Base-by-base conservation (phyloP, 139 green algal species). In the Ettlia oleoabundans region DNA sequence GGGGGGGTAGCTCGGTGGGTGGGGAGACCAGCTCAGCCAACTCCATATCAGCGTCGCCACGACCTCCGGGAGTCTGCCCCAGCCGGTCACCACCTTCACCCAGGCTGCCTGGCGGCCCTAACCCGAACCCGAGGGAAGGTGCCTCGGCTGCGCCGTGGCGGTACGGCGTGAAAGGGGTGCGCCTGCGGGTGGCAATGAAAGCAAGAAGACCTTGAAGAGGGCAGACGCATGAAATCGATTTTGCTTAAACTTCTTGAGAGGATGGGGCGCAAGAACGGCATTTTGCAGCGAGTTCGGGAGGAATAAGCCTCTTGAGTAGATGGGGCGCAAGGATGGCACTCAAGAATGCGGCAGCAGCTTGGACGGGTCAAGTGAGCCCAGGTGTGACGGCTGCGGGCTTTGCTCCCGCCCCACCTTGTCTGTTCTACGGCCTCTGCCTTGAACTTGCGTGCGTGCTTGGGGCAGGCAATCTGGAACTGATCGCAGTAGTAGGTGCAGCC, bases 381-480 rank as follows among this genome's bases (percentile, higher is more conserved):
- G n/a, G n/a, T n/a, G n/a, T n/a, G n/a, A n/a, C n/a, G n/a, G 47
- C 15, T 15, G 47, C 47, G 13, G 15, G 47, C 47, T 15, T 58
- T 58, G 47, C 10, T 58, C 13, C n/a, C n/a, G 47, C 47, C 53
- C 42, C 75, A 81, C 75, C 75, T 43, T 3, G 51, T 5, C 40
- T 73, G 58, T 35, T 80, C 52, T 19, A 42, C 26, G 1, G 55
- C 38, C 58, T 82, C 76, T 3, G 22, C 62, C 24, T 22, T 9
- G 33, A 92, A 94, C 8, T 78, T 40, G 13, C 30, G 30, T 8
- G 81, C 78, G 79, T 95, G 91, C 22, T 76, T 52, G 30, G 85
- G 79, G 88, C 92, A 96, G 30, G 91, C 88, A 52, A 96, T 74
- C 40, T 87, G 73, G 81, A 86, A 94, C 40, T 74, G 55, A 3